These are phyloP conservation scores for Botryotinia convoluta DNA, from an alignment of 2,329 filamentous ascomycete species.

Conservation along the genomic window DNA sequence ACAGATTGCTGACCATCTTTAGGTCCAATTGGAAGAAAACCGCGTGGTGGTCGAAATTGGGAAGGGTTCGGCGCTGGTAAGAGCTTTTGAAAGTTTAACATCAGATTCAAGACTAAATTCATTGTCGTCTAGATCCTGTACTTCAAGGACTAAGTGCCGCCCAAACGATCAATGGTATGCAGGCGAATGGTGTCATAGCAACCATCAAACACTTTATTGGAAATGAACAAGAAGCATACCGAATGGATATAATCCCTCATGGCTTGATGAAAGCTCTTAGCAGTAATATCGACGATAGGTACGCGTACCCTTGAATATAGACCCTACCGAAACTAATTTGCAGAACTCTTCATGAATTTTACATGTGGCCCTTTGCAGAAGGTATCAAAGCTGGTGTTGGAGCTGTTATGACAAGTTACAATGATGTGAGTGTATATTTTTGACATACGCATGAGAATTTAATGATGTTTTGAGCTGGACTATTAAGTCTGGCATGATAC, in stretches of 20 bases:
- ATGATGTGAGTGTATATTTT: conserved; percentile 44
- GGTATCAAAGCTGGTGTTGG: conserved; percentile 69
- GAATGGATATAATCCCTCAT: conserved; percentile 37
- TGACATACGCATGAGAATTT: neutral
- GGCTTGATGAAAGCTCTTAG: conserved; percentile 39
- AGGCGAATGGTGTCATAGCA: conserved; percentile 55
- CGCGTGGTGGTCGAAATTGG: conserved; percentile 71
- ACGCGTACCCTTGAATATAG: neutral
- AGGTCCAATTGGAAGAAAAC: conserved; percentile 69
- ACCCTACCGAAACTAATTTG: conserved; percentile 2
- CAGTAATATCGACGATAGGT: conserved; percentile 55
- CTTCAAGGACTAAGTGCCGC: conserved; percentile 54
- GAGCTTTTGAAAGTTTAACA: neutral
- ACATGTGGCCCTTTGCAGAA: conserved; percentile 57
- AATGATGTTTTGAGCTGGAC: neutral
- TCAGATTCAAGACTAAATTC: neutral
- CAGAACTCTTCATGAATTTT: conserved; percentile 57
- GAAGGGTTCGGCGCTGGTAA: conserved; percentile 60
- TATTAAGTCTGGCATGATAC: neutral
- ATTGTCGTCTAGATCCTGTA: conserved; percentile 53
- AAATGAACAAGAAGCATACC: conserved; percentile 43
- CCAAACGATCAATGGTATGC: conserved; percentile 55
- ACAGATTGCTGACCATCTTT: neutral
- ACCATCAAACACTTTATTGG: conserved; percentile 57
- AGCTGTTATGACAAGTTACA: conserved; percentile 81